phyloP scores from a whole-genome alignment of 1,284 basidiomycete species.

The Apiotrichum akiyoshidainum region DNA sequence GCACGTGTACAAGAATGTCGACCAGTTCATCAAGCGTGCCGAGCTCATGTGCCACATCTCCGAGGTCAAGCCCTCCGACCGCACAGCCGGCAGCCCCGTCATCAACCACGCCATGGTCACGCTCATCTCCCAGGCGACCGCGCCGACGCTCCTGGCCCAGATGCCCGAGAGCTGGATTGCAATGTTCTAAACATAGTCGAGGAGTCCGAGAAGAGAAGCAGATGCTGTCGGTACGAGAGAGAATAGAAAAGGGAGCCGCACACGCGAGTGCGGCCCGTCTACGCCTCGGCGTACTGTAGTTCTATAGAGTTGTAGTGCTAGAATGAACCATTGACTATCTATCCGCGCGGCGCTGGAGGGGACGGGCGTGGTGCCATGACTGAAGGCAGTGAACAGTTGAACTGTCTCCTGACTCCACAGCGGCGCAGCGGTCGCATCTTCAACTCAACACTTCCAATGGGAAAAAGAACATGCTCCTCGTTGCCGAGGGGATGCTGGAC shows the following conservation, averaged over 20 bases:
- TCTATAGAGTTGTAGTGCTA: neutral
- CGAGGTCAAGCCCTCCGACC: constrained; percentile 65
- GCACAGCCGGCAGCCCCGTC: constrained; percentile 53
- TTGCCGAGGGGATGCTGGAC: no score
- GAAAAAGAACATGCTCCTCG: no score
- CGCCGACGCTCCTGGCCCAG: constrained; percentile 53
- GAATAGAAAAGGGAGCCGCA: no score
- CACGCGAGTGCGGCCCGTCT: no score
- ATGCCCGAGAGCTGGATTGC: constrained; percentile 69
- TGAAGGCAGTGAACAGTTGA: no score
- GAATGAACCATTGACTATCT: neutral
- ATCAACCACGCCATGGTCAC: constrained; percentile 79
- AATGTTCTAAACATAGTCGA: constrained; percentile 63
- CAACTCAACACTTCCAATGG: no score
- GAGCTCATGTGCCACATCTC: constrained; percentile 46
- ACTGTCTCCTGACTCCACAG: no score
- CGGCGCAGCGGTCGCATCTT: no score
- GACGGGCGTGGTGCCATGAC: no score
- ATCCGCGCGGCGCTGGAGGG: neutral
- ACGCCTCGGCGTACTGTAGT: neutral
- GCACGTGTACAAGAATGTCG: constrained; percentile 69
- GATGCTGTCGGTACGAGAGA: no score
- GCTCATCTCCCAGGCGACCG: constrained; percentile 65
- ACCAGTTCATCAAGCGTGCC: constrained; percentile 62
- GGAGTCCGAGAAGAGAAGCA: no score